Base-by-base conservation (phyloP, 805 yeast genomes). In the Tetrapisispora pingtungensis region DNA sequence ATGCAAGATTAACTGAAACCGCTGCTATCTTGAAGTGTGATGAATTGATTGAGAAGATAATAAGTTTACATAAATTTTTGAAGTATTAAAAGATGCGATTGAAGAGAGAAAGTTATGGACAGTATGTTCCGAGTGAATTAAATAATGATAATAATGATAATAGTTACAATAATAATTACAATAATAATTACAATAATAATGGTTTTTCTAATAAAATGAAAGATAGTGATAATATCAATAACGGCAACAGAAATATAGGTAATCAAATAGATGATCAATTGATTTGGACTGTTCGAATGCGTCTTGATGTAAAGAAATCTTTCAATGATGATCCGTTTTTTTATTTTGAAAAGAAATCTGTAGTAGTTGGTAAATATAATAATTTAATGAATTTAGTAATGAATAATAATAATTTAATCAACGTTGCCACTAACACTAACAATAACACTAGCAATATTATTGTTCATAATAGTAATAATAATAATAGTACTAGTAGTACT, bases 251-350 rank as follows among this genome's bases (percentile, higher is more conserved):
- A 6, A 33, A 32, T 20, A 24, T 34, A 15, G 40, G 18, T 17
- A 20, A 31, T 28, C 31, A 35, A 13, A 24, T 45, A n/a, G 59
- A 55, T 32, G 61, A 58, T 36, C 48, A 58, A 4, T 28, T 47
- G 8, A 49, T 51, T 10, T 51, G 61, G 46, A 53, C 54, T 41
- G 61, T 58, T n/a, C 53, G 62, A 44, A 38, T 49, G 28, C 51
- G 53, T 36, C 44, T 60, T 10, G 57, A 60, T 41, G 49, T 47
- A 41, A 57, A 54, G 46, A 60, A 58, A 39, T 52, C 61, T 3
- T 60, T 60, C 30, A 46, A 49, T 33, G 62, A 58, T 47, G 65
- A 60, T 42, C 50, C 54, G 7, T 38, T 53, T 26, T 60, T 58
- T 42, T 57, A 51, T 43, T 60, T 62, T 14, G 62, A 60, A 13